phyloP scores from a whole-genome alignment of 148 eudicot genomes.

The Diospyros kaki region DNA sequence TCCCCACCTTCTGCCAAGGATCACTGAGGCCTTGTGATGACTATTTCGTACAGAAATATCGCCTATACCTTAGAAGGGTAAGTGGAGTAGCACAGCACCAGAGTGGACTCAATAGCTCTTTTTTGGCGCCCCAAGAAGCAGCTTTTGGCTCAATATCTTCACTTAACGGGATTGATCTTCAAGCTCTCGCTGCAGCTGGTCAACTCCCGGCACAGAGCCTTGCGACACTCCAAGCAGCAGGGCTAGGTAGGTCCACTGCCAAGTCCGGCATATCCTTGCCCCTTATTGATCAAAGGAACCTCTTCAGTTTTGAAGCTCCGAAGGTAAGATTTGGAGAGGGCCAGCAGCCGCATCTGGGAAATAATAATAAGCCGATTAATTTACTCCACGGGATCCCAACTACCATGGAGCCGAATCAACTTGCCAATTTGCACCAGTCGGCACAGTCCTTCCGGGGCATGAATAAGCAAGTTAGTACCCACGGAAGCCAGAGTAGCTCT shows the following conservation, averaged over 20 bases:
- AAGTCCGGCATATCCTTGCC: slow-evolving; percentile 62
- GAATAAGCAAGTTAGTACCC: slow-evolving; percentile 41
- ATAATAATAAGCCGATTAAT: slow-evolving; percentile 53
- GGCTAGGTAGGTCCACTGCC: slow-evolving; percentile 44
- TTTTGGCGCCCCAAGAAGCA: slow-evolving; percentile 52
- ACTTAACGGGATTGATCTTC: slow-evolving; percentile 61
- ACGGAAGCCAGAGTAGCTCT: slow-evolving; percentile 38
- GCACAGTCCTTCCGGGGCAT: slow-evolving; percentile 32
- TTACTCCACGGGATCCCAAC: slow-evolving; percentile 80
- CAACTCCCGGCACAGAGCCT: slow-evolving; percentile 47
- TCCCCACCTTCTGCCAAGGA: neutral
- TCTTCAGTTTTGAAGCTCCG: slow-evolving; percentile 69
- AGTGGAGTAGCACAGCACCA: slow-evolving; percentile 76
- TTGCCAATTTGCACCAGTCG: slow-evolving; percentile 23
- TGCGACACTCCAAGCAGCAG: slow-evolving; percentile 53
- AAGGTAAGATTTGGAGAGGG: slow-evolving; percentile 52
- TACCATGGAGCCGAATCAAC: slow-evolving; percentile 21
- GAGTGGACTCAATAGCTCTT: slow-evolving; percentile 56
- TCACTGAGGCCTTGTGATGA: slow-evolving; percentile 1
- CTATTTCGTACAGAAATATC: slow-evolving; percentile 63
- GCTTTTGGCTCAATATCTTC: slow-evolving; percentile 50
- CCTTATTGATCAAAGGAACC: slow-evolving; percentile 67
- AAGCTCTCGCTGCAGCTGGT: slow-evolving; percentile 68
- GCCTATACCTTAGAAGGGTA: slow-evolving; percentile 81
- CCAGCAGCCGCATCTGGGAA: slow-evolving; percentile 43